Evolutionary conservation across 2,329 filamentous ascomycete species (phyloP).

Genomic region (Aspergillus alliaceus): DNA sequence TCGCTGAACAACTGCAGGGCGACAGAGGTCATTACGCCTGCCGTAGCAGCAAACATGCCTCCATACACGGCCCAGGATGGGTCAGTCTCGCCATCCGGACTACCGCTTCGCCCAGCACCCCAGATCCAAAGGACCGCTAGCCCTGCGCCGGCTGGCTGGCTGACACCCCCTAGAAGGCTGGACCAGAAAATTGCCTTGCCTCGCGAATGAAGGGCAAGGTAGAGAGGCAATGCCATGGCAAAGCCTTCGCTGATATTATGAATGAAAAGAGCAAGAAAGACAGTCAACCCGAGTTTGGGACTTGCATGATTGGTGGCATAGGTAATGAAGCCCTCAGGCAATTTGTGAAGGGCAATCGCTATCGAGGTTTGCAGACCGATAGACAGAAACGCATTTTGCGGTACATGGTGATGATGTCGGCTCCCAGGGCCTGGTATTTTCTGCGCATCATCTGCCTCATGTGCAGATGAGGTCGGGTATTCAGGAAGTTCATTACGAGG

Average conservation of each 20-base stretch:
- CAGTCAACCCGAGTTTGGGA: conserved; percentile 79
- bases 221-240: conserved; percentile 86
- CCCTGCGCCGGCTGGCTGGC: conserved; percentile 81
- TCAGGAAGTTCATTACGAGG: conserved; percentile 11
- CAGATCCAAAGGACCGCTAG: conserved; percentile 86
- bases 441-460: neutral
- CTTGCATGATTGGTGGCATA: conserved; percentile 98
- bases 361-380: conserved; percentile 96
- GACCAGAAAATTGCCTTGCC: conserved; percentile 82
- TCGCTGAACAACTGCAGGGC: conserved; percentile 87
- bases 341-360: conserved; percentile 93
- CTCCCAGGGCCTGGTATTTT: conserved; percentile 9
- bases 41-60: conserved; percentile 79
- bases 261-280: conserved; percentile 94
- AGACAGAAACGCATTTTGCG: conserved; percentile 86
- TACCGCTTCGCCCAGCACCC: conserved; percentile 57
- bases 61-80: conserved; percentile 56
- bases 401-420: conserved; percentile 88
- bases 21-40: conserved; percentile 94
- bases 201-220: conserved; percentile 81
- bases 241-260: conserved; percentile 99
- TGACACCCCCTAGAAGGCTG: conserved; percentile 78
- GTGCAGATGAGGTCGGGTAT: conserved; percentile 1
- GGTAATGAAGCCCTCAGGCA: conserved; percentile 83
- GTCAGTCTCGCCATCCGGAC: conserved; percentile 22